Evolutionary conservation across 441 rosid species (phyloP), one percentile per base, ranked within the genome.

Genomic region (Populus hybrid): DNA sequence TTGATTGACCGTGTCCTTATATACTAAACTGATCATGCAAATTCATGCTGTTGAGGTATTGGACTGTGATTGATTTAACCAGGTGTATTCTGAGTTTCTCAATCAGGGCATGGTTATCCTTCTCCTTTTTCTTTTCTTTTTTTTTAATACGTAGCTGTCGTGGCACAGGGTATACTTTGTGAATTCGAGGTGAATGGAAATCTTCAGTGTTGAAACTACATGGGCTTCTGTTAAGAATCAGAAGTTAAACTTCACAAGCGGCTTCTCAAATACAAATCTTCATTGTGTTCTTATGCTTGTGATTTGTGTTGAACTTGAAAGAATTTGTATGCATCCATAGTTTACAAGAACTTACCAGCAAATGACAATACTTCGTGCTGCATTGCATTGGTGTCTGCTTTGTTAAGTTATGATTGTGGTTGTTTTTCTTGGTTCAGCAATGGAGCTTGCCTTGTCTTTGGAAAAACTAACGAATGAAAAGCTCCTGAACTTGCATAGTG

Each of bases 381-480:
- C 36, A 4, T 8, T 42, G 14, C 46, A 19, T 64, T 7, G 65
- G 16, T 65, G 36, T 66, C 11, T 64, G 70, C 18, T 23, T 8
- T 63, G 28, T 63, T 46, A 12, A 14, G 59, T 64, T 28, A 14
- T 65, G 61, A 63, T 68, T 72, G 26, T 35, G 65, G 30, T 34
- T 69, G 19, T 11, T 63, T 69, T 79, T 69, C 57, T 78, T 82
- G 79, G 68, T 86, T 32, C 86, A 94, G 97, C 98, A 2, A 91
- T 92, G 97, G 98, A 94, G 86, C 89, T 94, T 67, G 86, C 96
- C 8, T 74, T 94, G 75, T 89, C 94, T 66, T 69, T 94, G 86
- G 98, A 94, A 85, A 92, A 94, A 86, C 80, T 94, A n/a, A 88
- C 83, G 26, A 91, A 90, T 82, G 91, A 88, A 40, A 94, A 92